Evolutionary conservation across 257 asterid genomes (phyloP).

Genomic region (Fraxinus pennsylvanica): DNA sequence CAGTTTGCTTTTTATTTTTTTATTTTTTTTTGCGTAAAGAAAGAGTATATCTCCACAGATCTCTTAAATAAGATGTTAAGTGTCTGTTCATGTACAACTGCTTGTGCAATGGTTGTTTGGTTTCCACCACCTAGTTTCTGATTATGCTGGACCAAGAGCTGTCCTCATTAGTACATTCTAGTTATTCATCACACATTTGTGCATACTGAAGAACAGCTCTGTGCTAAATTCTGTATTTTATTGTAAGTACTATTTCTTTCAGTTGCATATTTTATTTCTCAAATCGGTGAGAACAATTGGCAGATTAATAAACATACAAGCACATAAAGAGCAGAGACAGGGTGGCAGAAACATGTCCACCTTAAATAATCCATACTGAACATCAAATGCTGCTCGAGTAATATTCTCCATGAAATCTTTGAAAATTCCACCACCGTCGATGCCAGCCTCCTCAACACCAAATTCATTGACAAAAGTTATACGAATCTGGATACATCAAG

Average conservation of each 20-base stretch:
- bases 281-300: slow-evolving; percentile 4
- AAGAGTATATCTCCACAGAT: neutral
- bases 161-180: neutral
- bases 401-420: slow-evolving; percentile 98
- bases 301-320: slow-evolving; percentile 21
- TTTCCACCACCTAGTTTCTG: neutral
- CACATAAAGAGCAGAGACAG: slow-evolving; percentile 23
- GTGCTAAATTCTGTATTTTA: slow-evolving; percentile 19
- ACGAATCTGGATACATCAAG: slow-evolving; percentile 68
- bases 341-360: slow-evolving; percentile 34
- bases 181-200: neutral
- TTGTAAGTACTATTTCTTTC: neutral
- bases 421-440: slow-evolving; percentile 99
- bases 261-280: slow-evolving; percentile 11
- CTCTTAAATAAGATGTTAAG: neutral
- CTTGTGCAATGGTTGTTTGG: neutral
- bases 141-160: neutral
- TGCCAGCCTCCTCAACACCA: slow-evolving; percentile 99
- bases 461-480: slow-evolving; percentile 82
- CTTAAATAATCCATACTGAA: slow-evolving; percentile 97
- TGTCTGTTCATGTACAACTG: neutral
- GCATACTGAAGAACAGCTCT: neutral
- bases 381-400: slow-evolving; percentile 87
- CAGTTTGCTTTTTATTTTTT: neutral
- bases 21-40: neutral